These are phyloP conservation scores for Penicillium sp. DNA, from an alignment of 2,329 filamentous ascomycete species.

Conservation along the genomic window DNA sequence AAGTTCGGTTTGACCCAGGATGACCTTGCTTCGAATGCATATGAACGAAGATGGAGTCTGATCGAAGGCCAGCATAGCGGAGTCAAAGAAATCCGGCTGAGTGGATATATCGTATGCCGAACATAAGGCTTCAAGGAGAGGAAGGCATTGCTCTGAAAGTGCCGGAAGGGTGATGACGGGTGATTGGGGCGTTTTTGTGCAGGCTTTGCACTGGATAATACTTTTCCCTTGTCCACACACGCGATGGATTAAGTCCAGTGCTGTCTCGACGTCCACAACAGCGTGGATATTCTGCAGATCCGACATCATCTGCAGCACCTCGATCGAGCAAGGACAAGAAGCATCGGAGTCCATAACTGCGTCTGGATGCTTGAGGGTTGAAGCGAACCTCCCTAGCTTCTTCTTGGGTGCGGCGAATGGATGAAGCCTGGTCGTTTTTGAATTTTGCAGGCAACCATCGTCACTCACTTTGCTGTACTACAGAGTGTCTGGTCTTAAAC, in stretches of 20 bases:
- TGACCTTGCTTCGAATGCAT: slow-evolving; percentile 26
- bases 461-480: not conserved
- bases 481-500: not conserved
- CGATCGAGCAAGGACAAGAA: slow-evolving; percentile 26
- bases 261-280: slow-evolving; percentile 27
- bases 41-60: slow-evolving; percentile 23
- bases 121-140: slow-evolving; percentile 28
- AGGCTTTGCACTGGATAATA: slow-evolving; percentile 24
- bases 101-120: slow-evolving; percentile 25
- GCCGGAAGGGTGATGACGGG: slow-evolving; percentile 41
- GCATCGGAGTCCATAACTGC: slow-evolving; percentile 14
- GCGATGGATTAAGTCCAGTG: slow-evolving; percentile 24
- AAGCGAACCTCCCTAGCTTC: not conserved
- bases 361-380: not conserved
- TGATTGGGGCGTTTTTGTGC: slow-evolving; percentile 18
- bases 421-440: not conserved
- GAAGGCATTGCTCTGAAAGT: slow-evolving; percentile 35
- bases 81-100: slow-evolving; percentile 24
- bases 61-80: slow-evolving; percentile 21
- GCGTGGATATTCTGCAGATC: slow-evolving; percentile 26
- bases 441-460: not conserved
- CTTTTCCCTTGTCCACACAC: slow-evolving; percentile 22
- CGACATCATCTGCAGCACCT: slow-evolving; percentile 21
- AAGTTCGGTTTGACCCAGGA: slow-evolving; percentile 27
- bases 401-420: not conserved